Conservation (phyloP, 2,329 filamentous ascomycete genomes). For the Rhynchosporium secalis region DNA sequence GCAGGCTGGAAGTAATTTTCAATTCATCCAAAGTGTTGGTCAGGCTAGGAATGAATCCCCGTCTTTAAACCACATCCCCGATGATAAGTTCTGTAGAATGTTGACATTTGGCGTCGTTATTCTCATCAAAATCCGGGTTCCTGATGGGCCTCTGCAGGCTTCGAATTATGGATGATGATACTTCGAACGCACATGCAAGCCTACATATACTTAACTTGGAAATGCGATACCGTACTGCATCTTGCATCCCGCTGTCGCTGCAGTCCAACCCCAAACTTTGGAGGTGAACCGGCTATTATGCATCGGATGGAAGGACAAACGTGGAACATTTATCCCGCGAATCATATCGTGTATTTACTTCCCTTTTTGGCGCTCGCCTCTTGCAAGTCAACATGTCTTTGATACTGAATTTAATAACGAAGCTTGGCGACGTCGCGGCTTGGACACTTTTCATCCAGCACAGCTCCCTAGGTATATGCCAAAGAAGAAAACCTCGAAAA, state of each 20-base stretch:
- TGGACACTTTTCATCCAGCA: neutral
- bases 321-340: neutral
- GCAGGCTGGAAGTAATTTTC: neutral
- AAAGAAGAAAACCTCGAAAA: no score
- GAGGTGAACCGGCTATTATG: neutral
- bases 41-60: neutral
- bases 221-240: neutral
- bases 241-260: slow-evolving; percentile 3
- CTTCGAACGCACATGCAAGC: neutral
- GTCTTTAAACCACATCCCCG: no score
- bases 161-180: neutral
- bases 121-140: no score
- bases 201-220: neutral
- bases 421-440: neutral
- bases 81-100: no score
- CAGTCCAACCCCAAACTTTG: neutral
- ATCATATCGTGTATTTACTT: neutral
- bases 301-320: slow-evolving; percentile 14
- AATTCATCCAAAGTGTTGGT: slow-evolving; percentile 2
- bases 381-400: neutral
- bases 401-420: neutral
- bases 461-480: neutral
- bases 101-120: no score
- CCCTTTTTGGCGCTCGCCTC: slow-evolving; percentile 1
- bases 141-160: neutral